Percentiles rank a stretch among this genome's conserved stretches.
phyloP scores from a whole-genome alignment of 768 basidiomycete genomes.

The Suillus brevipes region DNA sequence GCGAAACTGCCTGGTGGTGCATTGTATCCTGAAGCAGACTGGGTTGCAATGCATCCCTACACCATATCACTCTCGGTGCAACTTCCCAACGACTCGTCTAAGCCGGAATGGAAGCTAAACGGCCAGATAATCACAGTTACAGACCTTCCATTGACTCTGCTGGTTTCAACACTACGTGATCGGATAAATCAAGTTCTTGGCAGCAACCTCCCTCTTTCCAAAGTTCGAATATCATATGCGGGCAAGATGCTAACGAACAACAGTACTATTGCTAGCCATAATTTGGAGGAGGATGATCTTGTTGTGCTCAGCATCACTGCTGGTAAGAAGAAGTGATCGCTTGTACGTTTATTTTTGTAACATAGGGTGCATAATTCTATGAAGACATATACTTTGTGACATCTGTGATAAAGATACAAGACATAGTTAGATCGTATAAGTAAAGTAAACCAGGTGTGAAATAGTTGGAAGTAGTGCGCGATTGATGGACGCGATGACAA shows the following conservation, averaged over 20 bases:
- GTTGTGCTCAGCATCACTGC: conserved; percentile 78
- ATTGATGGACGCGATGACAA: background rate
- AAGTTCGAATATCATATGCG: conserved; percentile 75
- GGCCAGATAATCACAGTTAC: conserved; percentile 75
- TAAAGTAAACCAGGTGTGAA: background rate
- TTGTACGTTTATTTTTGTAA: background rate
- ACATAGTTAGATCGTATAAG: background rate
- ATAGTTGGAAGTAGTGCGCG: conserved; percentile 8
- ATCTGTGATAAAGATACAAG: background rate
- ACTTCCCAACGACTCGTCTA: conserved; percentile 77
- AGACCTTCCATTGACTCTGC: conserved; percentile 79
- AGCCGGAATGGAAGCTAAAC: conserved; percentile 92
- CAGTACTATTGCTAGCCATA: conserved; percentile 81
- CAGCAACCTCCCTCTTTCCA: conserved; percentile 76
- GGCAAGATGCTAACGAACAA: conserved; percentile 88
- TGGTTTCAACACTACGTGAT: conserved; percentile 89
- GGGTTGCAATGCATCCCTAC: conserved; percentile 89
- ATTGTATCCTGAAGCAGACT: conserved; percentile 84
- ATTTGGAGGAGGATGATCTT: conserved; percentile 89
- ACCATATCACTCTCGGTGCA: conserved; percentile 86
- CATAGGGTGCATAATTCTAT: conserved; percentile 9
- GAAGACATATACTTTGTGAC: background rate
- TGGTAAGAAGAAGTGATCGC: conserved; percentile 63
- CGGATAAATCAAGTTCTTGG: conserved; percentile 79
- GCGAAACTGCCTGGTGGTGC: conserved; percentile 84